These are phyloP conservation scores for Metarhizium anisopliae DNA, from an alignment of 2,329 filamentous ascomycete genomes.

Conservation along the genomic window DNA sequence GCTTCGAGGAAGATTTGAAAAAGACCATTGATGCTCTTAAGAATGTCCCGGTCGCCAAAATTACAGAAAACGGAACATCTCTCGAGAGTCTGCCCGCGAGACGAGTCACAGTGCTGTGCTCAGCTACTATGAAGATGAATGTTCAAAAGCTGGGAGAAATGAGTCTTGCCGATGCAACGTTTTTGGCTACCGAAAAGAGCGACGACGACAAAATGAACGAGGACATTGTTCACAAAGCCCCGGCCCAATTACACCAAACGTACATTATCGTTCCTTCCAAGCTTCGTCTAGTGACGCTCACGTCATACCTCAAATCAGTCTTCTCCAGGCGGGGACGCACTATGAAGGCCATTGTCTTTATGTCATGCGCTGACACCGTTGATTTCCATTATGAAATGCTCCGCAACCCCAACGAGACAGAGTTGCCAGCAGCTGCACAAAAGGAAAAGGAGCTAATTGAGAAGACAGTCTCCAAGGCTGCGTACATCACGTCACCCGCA, in stretches of 20 bases:
- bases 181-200: constrained; percentile 62
- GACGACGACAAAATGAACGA: constrained; percentile 36
- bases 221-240: constrained; percentile 61
- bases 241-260: constrained; percentile 87
- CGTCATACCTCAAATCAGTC: constrained; percentile 73
- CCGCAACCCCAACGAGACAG: constrained; percentile 29
- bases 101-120: constrained; percentile 83
- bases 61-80: constrained; percentile 47
- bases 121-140: constrained; percentile 96
- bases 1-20: constrained; percentile 89
- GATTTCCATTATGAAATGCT: constrained; percentile 93
- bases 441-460: constrained; percentile 30
- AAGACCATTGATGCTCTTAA: constrained; percentile 77
- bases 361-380: constrained; percentile 93
- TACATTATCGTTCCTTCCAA: constrained; percentile 86
- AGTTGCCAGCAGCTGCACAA: constrained; percentile 16
- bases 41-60: constrained; percentile 48
- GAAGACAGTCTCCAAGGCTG: constrained; percentile 59
- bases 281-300: constrained; percentile 78
- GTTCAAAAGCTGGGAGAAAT: constrained; percentile 91
- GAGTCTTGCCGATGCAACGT: constrained; percentile 84
- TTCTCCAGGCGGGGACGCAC: constrained; percentile 84
- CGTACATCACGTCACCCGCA: constrained; percentile 64
- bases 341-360: constrained; percentile 95
- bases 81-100: constrained; percentile 62